Evolutionary conservation across 2,329 filamentous ascomycete species (phyloP).

Genomic region (Biscogniauxia mediterranea): DNA sequence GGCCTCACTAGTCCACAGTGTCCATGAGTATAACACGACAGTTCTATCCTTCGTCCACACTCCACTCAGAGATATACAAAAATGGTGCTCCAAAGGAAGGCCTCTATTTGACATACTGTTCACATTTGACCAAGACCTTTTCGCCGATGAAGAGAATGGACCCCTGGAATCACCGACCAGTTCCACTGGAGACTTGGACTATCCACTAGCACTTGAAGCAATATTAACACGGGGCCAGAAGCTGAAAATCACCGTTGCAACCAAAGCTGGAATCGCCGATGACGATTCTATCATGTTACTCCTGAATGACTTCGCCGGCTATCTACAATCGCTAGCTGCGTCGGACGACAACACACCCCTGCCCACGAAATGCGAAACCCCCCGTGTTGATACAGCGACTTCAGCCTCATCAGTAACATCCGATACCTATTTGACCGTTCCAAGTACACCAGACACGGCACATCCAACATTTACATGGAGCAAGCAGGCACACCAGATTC

Average conservation of each 20-base stretch:
- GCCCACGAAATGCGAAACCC: not conserved
- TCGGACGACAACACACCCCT: slow-evolving; percentile 5
- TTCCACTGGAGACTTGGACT: slow-evolving; percentile 56
- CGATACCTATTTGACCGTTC: not conserved
- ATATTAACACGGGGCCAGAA: slow-evolving; percentile 48
- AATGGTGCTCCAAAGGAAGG: slow-evolving; percentile 64
- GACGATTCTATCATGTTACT: slow-evolving; percentile 32
- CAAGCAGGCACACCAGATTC: slow-evolving; percentile 49
- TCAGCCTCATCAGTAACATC: not conserved
- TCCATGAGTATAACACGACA: slow-evolving; percentile 69
- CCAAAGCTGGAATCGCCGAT: slow-evolving; percentile 45
- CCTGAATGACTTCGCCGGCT: slow-evolving; percentile 40
- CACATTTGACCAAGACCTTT: slow-evolving; percentile 64
- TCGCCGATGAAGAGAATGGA: slow-evolving; percentile 24
- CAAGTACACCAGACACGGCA: not conserved
- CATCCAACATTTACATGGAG: slow-evolving; percentile 57
- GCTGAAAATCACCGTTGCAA: slow-evolving; percentile 59
- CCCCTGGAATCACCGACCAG: slow-evolving; percentile 55
- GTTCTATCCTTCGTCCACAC: slow-evolving; percentile 75
- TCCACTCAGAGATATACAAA: slow-evolving; percentile 74
- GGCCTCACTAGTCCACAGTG: slow-evolving; percentile 57
- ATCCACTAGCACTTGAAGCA: slow-evolving; percentile 75
- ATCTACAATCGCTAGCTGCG: slow-evolving; percentile 26
- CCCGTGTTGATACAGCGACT: not conserved
- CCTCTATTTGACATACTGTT: slow-evolving; percentile 79